Evolutionary conservation across 768 basidiomycete species (phyloP).

Genomic region (Leccinum pellstonianum): DNA sequence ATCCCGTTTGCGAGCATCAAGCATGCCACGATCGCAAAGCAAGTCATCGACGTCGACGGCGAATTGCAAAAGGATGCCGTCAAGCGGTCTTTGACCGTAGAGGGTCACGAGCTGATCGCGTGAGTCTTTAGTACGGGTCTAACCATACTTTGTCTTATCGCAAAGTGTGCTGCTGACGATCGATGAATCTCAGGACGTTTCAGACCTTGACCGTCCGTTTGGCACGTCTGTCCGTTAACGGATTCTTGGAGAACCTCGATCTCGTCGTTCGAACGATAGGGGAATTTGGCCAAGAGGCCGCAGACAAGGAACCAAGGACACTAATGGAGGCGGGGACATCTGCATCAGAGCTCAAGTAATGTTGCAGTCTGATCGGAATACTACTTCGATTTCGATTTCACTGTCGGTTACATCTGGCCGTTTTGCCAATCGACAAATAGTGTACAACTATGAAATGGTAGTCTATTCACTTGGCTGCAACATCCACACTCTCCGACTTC

Average conservation of each 20-base stretch:
- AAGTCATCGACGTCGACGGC: conserved; percentile 81
- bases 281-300: conserved; percentile 72
- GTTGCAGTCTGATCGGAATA: not conserved
- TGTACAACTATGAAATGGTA: conserved; percentile 10
- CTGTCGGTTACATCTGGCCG: conserved; percentile 12
- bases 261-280: conserved; percentile 79
- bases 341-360: conserved; percentile 10
- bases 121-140: conserved; percentile 39
- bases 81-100: conserved; percentile 63
- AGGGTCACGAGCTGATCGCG: conserved; percentile 72
- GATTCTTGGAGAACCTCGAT: conserved; percentile 87
- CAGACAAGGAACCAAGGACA: conserved; percentile 19
- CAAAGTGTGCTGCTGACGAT: conserved; percentile 2
- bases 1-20: conserved; percentile 74
- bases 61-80: conserved; percentile 84
- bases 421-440: conserved; percentile 18
- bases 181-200: conserved; percentile 51
- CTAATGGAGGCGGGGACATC: not conserved
- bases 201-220: conserved; percentile 79
- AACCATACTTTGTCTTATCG: not conserved
- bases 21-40: conserved; percentile 80
- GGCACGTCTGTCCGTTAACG: conserved; percentile 81
- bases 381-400: conserved; percentile 10
- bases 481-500: conserved; percentile 56
- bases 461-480: conserved; percentile 27